These are phyloP conservation scores for Mortierella antarctica DNA, from an alignment of 192 early-diverging fungal genomes.

Conservation along the genomic window DNA sequence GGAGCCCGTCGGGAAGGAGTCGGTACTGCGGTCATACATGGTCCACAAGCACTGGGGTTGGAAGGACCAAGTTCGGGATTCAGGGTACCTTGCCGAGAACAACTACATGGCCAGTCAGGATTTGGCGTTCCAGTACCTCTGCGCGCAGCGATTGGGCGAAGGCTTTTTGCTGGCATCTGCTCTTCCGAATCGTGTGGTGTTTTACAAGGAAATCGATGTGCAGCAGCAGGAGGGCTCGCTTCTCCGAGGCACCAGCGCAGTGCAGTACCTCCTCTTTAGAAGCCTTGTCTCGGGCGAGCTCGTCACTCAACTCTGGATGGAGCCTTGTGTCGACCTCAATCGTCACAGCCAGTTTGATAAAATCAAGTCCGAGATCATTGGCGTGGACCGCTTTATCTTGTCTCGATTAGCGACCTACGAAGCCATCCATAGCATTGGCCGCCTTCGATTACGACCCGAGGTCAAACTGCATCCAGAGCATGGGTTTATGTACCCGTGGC, in stretches of 20 bases:
- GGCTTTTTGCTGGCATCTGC: constrained; percentile 55
- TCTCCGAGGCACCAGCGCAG: constrained; percentile 29
- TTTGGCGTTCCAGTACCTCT: constrained; percentile 63
- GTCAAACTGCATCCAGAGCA: constrained; percentile 8
- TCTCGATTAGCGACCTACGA: constrained; percentile 69
- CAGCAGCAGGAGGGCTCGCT: constrained; percentile 8
- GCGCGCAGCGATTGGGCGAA: constrained; percentile 57
- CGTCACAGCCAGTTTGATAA: constrained; percentile 33
- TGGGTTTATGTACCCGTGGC: constrained; percentile 52
- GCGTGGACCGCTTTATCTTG: constrained; percentile 52
- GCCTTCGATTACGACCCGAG: constrained; percentile 25
- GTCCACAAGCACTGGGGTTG: constrained; percentile 61
- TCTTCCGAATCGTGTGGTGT: constrained; percentile 50
- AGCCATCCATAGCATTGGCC: constrained; percentile 60
- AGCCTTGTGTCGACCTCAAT: constrained; percentile 53
- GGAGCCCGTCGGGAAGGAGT: constrained; percentile 51
- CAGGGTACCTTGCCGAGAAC: constrained; percentile 39
- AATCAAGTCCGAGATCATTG: constrained; percentile 31
- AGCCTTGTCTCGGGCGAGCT: constrained; percentile 54
- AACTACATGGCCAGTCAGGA: constrained; percentile 53
- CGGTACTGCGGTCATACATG: constrained; percentile 62
- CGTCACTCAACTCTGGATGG: constrained; percentile 67
- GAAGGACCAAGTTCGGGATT: constrained; percentile 56
- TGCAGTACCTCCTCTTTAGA: constrained; percentile 64
- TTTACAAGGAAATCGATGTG: constrained; percentile 60